Evolutionary conservation across 164 flowering plant species (phyloP).

Genomic region (Vitis rupestris): DNA sequence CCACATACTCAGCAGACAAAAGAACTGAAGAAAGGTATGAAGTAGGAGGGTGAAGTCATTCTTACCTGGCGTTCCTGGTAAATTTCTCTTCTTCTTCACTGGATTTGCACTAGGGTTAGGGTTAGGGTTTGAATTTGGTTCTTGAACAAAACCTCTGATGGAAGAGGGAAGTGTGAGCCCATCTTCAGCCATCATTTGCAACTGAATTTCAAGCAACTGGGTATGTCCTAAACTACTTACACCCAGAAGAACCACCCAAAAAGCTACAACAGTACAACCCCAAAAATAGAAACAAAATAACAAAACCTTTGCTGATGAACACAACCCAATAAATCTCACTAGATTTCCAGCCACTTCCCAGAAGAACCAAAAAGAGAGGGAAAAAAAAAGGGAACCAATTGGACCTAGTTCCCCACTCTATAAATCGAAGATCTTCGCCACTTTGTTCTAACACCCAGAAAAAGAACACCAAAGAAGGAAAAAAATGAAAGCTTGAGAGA

Average conservation of each 20-base stretch:
- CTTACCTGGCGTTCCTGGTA: slow-evolving; percentile 78
- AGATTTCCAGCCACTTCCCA: too few relatives aligned
- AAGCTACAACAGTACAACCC: too few relatives aligned
- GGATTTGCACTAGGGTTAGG: slow-evolving; percentile 32
- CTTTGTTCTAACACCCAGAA: not conserved
- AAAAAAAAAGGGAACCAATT: not conserved
- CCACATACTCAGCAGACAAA: too few relatives aligned
- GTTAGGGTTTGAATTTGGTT: slow-evolving; percentile 31
- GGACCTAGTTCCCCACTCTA: too few relatives aligned
- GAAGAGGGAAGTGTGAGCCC: slow-evolving; percentile 41
- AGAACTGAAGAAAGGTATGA: not conserved
- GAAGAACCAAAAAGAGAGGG: not conserved
- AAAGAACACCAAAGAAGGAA: slow-evolving; percentile 16
- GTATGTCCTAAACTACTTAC: slow-evolving; percentile 9
- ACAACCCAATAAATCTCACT: too few relatives aligned
- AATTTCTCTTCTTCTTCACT: slow-evolving; percentile 55
- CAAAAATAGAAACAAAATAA: too few relatives aligned
- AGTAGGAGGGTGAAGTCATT: not conserved
- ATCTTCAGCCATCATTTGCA: slow-evolving; percentile 53
- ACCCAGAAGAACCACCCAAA: slow-evolving; percentile 2
- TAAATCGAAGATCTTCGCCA: too few relatives aligned
- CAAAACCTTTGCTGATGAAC: too few relatives aligned
- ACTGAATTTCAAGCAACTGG: not conserved
- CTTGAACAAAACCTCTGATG: slow-evolving; percentile 33
- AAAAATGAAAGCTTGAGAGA: slow-evolving; percentile 21